phyloP scores from a whole-genome alignment of 2,329 filamentous ascomycete species.

The Phialophora expanda region DNA sequence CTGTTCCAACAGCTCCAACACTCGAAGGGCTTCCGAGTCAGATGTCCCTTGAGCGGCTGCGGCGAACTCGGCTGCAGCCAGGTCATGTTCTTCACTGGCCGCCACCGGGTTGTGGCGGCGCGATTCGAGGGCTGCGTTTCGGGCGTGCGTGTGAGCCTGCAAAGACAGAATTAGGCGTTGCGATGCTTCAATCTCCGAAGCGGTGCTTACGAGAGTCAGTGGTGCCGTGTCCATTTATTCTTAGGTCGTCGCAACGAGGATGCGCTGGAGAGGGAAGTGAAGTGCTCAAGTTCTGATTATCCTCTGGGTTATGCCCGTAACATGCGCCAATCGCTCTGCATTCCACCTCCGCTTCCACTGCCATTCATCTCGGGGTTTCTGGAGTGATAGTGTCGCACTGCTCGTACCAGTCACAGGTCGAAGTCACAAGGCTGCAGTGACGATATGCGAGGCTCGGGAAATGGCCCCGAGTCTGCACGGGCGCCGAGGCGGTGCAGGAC shows the following conservation, averaged over 20 bases:
- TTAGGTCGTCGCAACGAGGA: slow-evolving; percentile 10
- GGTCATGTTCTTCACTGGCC: slow-evolving; percentile 84
- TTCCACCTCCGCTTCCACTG: background rate
- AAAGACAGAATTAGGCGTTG: slow-evolving; percentile 36
- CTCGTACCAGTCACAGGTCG: background rate
- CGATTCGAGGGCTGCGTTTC: slow-evolving; percentile 77
- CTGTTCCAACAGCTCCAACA: slow-evolving; percentile 80
- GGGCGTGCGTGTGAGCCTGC: slow-evolving; percentile 86
- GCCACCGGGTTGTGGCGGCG: slow-evolving; percentile 72
- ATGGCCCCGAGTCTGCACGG: background rate
- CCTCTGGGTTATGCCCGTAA: background rate
- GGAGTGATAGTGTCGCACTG: background rate
- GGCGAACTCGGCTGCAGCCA: slow-evolving; percentile 86
- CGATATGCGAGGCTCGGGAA: slow-evolving; percentile 13
- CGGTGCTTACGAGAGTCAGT: slow-evolving; percentile 63
- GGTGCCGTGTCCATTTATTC: slow-evolving; percentile 70
- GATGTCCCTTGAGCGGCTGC: slow-evolving; percentile 75
- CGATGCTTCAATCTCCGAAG: slow-evolving; percentile 13
- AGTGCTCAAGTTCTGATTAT: background rate
- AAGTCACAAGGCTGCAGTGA: slow-evolving; percentile 19
- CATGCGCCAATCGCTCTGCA: background rate
- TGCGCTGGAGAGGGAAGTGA: slow-evolving; percentile 1
- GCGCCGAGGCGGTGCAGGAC: slow-evolving; percentile 2
- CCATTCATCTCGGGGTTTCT: background rate
- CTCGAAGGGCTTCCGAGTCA: slow-evolving; percentile 78